Evolutionary conservation across 1,139 yeast species (phyloP), one percentile per base, ranked within the genome.

Genomic region (Oligophagozyma castellii): DNA sequence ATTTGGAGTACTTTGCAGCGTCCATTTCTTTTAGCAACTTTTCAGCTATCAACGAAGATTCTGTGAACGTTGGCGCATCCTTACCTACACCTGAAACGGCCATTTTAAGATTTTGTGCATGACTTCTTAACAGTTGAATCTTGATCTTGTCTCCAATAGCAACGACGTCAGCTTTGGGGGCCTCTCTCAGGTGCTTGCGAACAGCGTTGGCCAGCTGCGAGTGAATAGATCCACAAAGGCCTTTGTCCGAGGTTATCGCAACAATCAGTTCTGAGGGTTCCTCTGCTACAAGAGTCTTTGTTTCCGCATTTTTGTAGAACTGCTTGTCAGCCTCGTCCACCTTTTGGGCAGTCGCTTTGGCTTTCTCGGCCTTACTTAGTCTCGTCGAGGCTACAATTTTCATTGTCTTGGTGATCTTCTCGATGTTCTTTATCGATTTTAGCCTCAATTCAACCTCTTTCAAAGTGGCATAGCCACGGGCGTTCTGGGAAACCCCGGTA

Each of bases 361-460:
- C 94, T 58, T 78, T 80, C 63, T 86, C 95, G 38, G 98, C 98
- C 65, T 81, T 84, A 59, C 73, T 71, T 59, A 89, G 73, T 68
- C 95, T 81, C 48, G 98, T 89, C 27, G 96, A 86, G 30, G 98
- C 98, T 52, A 89, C 98, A 63, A 92, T 78, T 70, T 86, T 89
- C 98, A 89, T 89, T 61, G 98, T 89, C 67, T 89, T 89, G 67
- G 98, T 89, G 65, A 89, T 89, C 70, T 89, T 89, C 66, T 89
- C 96, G 60, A 89, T 89, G 72, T 89, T 89, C 70, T 86, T 89
- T 60, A 89, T 89, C 43, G 95, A 83, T 70, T 89, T 89, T 59
- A 89, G 76, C 70, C 98, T 93, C 62, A 72, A 79, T 69, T 89
- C 98, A 57, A 89, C 92, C 65, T 89, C 98, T 69, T 96, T 86